phyloP scores from a whole-genome alignment of 73 alveolate genomes.

The Paramecium octaurelia region DNA sequence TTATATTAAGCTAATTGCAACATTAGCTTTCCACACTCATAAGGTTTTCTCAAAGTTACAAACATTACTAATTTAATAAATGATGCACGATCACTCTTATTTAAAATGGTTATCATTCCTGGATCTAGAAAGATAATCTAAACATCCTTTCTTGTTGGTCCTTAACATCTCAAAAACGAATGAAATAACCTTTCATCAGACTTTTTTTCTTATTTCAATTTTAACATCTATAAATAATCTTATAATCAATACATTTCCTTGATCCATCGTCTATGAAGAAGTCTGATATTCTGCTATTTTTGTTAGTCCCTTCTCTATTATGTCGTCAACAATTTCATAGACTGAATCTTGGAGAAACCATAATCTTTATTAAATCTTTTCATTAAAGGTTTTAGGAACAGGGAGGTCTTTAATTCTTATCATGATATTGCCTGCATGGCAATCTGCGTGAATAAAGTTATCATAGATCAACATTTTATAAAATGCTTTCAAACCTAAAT shows the following conservation, averaged over 20 bases:
- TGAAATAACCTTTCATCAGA: background rate
- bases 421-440: slow-evolving; percentile 48
- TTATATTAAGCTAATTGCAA: slow-evolving; percentile 10
- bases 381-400: background rate
- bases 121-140: slow-evolving; percentile 24
- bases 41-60: slow-evolving; percentile 36
- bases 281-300: slow-evolving; percentile 23
- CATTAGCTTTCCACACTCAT: slow-evolving; percentile 39
- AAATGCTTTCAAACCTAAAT: slow-evolving; percentile 45
- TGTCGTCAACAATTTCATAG: slow-evolving; percentile 4
- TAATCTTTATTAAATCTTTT: background rate
- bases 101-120: slow-evolving; percentile 36
- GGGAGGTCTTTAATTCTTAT: background rate
- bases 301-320: background rate
- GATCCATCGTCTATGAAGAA: background rate
- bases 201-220: background rate
- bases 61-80: slow-evolving; percentile 37
- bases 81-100: slow-evolving; percentile 15
- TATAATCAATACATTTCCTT: background rate
- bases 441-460: slow-evolving; percentile 46
- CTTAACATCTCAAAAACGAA: background rate
- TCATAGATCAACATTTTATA: slow-evolving; percentile 35
- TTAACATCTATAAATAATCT: background rate
- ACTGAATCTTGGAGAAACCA: background rate
- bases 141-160: background rate